Evolutionary conservation across 2,329 filamentous ascomycete genomes (phyloP).

Genomic region (Fusarium globosum): DNA sequence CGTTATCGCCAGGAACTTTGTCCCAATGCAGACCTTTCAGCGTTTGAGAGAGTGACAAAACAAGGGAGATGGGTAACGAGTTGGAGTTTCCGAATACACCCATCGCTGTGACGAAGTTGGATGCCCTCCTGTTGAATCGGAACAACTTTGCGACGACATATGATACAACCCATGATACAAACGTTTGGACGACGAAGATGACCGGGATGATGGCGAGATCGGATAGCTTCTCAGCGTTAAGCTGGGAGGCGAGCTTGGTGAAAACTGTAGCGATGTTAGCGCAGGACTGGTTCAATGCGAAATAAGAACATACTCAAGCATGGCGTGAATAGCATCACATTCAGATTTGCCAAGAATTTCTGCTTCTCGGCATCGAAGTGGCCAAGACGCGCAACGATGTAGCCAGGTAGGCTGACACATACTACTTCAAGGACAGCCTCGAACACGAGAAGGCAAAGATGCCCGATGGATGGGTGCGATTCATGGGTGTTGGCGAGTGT

Average conservation of each 20-base stretch:
- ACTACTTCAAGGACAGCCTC: conserved; percentile 96
- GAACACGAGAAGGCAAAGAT: conserved; percentile 86
- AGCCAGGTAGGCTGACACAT: conserved; percentile 93
- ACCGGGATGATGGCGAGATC: conserved; percentile 95
- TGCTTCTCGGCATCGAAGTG: conserved; percentile 97
- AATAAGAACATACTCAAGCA: conserved; percentile 77
- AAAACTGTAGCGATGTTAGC: conserved; percentile 72
- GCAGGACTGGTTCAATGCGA: conserved; percentile 8
- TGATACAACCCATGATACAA: conserved; percentile 85
- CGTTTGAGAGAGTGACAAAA: conserved; percentile 93
- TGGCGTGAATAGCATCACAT: conserved; percentile 95
- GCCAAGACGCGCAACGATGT: conserved; percentile 88
- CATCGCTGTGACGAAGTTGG: conserved; percentile 98
- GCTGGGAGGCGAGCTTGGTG: conserved; percentile 93
- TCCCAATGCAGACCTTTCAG: conserved; percentile 94
- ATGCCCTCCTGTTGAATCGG: conserved; percentile 83
- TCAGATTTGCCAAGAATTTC: conserved; percentile 96
- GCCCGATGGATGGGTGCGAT: conserved; percentile 72
- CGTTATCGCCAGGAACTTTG: conserved; percentile 89
- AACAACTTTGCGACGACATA: conserved; percentile 77
- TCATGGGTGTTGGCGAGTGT: conserved; percentile 58
- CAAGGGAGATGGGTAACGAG: conserved; percentile 94
- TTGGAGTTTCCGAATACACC: conserved; percentile 98
- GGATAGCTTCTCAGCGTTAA: conserved; percentile 88
- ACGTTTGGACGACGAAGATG: conserved; percentile 89